Evolutionary conservation across 2,329 filamentous ascomycete species (phyloP), one percentile per base, ranked within the genome.

Genomic region (Gnomoniopsis sp.): DNA sequence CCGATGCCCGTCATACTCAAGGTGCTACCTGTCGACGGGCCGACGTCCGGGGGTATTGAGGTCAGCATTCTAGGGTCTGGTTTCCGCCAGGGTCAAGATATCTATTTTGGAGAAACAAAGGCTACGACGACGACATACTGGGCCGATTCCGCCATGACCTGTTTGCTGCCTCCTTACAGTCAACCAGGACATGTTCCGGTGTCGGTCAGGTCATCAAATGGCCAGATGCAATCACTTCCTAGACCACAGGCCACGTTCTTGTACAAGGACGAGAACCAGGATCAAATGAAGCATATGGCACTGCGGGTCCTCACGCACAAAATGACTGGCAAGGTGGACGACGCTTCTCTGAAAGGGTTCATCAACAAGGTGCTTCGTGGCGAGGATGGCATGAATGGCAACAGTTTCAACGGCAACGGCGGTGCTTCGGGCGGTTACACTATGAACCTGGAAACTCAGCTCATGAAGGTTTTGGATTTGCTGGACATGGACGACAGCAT

Each of bases 11-110:
- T 83, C 19, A 93, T 96, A 22, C 88, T 91, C 70, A 93, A 93
- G 70, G 81, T 96, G 62, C 90, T 95, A 38, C 92, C 93, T 0
- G 83, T 82, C 33, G 90, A 96, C 71, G 92, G 92, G 0, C 90
- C 92, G 7, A 90, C 87, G 59, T 85, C 85, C 38, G 92, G 92
- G 60, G 92, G 92, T 46, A 92, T 91, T 54, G 92, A 97, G 71
- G 91, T 96, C 3, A 93, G 90, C 0, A 84, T 95, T 57, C 78
- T 96, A 10, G 92, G 93, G 19, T 89, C 87, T 63, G 86, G 88
- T 15, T 96, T 96, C 70, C 88, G 86, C 63, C 88, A 83, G 62
- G 89, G 72, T 1, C 81, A 96, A 62, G 89, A 93, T 62, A 90
- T 96, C 56, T 89, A 92, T 73, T 97, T 97, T 71, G 93, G 93